Conservation (phyloP, 805 yeast species). For the Candida mattraensis region DNA sequence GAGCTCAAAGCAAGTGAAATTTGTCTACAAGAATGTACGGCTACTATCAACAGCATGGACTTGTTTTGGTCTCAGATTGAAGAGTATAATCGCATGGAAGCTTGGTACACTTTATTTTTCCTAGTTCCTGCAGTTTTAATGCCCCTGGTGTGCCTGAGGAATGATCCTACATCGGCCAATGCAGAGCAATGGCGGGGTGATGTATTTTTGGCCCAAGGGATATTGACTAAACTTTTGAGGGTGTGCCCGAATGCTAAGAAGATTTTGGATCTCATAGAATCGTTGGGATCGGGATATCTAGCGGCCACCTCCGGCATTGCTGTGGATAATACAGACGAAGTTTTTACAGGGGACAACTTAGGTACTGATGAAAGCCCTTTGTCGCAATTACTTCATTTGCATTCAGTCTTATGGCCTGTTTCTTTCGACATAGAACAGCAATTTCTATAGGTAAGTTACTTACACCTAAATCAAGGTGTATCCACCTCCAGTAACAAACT, state of each 20-base stretch:
- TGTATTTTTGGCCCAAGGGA: constrained; percentile 5
- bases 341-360: constrained; percentile 1
- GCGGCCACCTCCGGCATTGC: not conserved
- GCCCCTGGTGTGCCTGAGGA: constrained; percentile 17
- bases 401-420: constrained; percentile 18
- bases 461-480: constrained; percentile 23
- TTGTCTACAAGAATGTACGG: constrained; percentile 14
- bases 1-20: constrained; percentile 10
- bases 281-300: constrained; percentile 10
- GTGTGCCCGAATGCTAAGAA: constrained; percentile 14
- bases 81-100: constrained; percentile 16
- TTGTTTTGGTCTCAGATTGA: constrained; percentile 11
- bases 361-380: constrained; percentile 17
- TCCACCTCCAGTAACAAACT: constrained; percentile 46
- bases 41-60: constrained; percentile 15
- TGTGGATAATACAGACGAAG: constrained; percentile 1
- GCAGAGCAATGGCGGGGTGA: constrained; percentile 11
- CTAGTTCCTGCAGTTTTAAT: constrained; percentile 19
- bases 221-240: constrained; percentile 7
- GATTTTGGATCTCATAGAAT: constrained; percentile 12
- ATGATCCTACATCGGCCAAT: constrained; percentile 7
- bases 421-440: constrained; percentile 17
- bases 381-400: constrained; percentile 14
- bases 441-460: constrained; percentile 5
- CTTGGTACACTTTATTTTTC: constrained; percentile 20